Evolutionary conservation across 257 asterid genomes (phyloP), one percentile per base, ranked within the genome.

Genomic region (Scutellaria barbata): DNA sequence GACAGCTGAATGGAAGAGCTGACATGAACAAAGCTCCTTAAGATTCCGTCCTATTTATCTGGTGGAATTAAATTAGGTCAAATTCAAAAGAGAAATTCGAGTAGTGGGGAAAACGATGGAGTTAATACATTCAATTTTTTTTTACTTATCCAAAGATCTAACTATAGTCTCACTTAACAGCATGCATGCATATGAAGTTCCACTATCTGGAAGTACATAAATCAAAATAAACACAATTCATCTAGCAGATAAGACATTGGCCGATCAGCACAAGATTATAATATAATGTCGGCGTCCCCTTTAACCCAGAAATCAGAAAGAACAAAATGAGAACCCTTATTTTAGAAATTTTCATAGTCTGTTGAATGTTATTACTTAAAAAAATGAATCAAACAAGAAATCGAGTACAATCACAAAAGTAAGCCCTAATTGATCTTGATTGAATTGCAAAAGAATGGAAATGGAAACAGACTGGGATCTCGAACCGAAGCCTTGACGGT

Each of bases 401-500:
- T 58, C 6, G 47, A 37, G 47, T n/a, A 59, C 7, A n/a, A 35
- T n/a, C 13, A 13, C 7, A 1, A 59, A 59, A 33, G 8, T 0
- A 14, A 60, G 16, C 55, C 25, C 25, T 5, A 25, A 53, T 39
- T 13, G 11, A 8, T 22, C 20, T 6, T 7, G 73, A 57, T 18
- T 12, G 20, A 6, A 33, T 56, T 41, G 66, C 57, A 69, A 69
- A 10, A 37, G 1, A n/a, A 42, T 50, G 35, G 8, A 17, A 53
- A 43, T 7, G 43, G 11, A 10, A 10, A 74, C 79, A 47, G 40
- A 75, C 79, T 59, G 51, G 79, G 71, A 43, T 78, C 76, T 40
- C 82, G 82, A 73, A 73, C 76, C 30, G 82, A 73, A 33, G 79
- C 82, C 63, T 68, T 78, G 79, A 78, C 82, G 0, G 82, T 74